phyloP scores from a whole-genome alignment of 1,284 basidiomycete species.

The Sanghuangporus sanghuang region DNA sequence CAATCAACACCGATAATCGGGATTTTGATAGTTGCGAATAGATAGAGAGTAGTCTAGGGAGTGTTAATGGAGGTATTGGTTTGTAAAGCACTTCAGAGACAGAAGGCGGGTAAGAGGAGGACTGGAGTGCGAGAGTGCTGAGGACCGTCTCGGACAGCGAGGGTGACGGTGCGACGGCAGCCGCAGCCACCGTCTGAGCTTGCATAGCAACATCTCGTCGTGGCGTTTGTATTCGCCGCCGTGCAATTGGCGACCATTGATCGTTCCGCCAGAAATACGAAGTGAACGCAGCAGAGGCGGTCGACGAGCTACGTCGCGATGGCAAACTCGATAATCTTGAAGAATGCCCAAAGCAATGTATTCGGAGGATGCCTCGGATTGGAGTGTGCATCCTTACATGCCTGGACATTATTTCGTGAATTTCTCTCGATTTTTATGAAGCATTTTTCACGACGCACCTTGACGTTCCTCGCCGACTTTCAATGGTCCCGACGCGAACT shows the following conservation, averaged over 20 bases:
- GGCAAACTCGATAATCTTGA: neutral
- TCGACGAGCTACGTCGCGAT: neutral
- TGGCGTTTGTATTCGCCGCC: neutral
- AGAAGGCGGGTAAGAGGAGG: constrained; percentile 11
- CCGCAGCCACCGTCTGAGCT: neutral
- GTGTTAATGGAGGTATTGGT: constrained; percentile 40
- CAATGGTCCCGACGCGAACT: neutral
- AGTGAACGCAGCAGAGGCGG: constrained; percentile 11
- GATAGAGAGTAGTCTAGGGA: constrained; percentile 52
- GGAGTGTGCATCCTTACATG: constrained; percentile 7
- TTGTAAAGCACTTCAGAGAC: constrained; percentile 8
- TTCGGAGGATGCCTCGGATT: neutral
- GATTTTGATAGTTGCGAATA: constrained; percentile 89
- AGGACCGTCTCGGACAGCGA: neutral
- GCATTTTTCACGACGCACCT: neutral
- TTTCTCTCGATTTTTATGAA: neutral
- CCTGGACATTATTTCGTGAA: neutral
- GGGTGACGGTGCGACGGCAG: neutral
- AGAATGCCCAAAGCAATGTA: neutral
- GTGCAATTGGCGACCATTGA: constrained; percentile 11
- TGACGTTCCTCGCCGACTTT: neutral
- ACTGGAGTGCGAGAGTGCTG: neutral
- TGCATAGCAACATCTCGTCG: constrained; percentile 4
- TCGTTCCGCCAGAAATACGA: constrained; percentile 18
- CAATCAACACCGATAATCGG: constrained; percentile 83